Percentiles rank a stretch among this genome's conserved stretches.
Evolutionary conservation across 225 moss, liverwort and hornwort genomes (phyloP).

Genomic region (Lunularia cruciata): DNA sequence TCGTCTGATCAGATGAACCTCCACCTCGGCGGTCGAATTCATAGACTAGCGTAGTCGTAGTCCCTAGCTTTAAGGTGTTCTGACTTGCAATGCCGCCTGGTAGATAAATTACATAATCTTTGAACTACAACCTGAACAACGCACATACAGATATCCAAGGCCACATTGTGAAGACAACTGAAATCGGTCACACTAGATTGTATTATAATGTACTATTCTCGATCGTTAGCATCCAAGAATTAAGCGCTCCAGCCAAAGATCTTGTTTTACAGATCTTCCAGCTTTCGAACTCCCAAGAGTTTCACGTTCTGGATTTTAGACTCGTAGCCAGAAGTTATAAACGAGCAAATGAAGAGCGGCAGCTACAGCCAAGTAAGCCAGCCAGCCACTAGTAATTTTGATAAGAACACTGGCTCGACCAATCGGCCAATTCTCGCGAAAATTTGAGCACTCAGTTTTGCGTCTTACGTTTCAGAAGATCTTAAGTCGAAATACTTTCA

Average conservation of each 20-base stretch:
- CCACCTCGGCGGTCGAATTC: not conserved
- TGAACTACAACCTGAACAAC: conserved; percentile 15
- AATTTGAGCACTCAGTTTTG: not conserved
- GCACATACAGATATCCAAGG: not conserved
- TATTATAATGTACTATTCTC: conserved; percentile 18
- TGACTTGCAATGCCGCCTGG: not conserved
- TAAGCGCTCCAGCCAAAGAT: not conserved
- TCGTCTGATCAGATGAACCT: not conserved
- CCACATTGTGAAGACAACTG: not conserved
- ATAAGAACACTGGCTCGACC: conserved; percentile 1
- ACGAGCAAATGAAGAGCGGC: not conserved
- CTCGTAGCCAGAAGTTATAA: conserved; percentile 4
- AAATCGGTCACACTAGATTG: conserved; percentile 10
- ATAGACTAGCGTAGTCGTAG: not conserved
- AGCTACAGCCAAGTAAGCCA: not conserved
- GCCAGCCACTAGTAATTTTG: not conserved
- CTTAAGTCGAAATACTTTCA: not conserved
- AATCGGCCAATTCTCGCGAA: not conserved
- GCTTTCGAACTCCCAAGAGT: conserved; percentile 1
- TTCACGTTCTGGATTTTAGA: not conserved
- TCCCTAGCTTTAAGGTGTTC: conserved; percentile 3
- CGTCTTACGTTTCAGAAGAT: not conserved
- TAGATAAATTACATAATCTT: not conserved
- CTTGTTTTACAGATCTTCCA: not conserved
- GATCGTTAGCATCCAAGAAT: not conserved